Evolutionary conservation across 108 stramenopile genomes (phyloP).

Genomic region (Chaetoceros tenuissimus): DNA sequence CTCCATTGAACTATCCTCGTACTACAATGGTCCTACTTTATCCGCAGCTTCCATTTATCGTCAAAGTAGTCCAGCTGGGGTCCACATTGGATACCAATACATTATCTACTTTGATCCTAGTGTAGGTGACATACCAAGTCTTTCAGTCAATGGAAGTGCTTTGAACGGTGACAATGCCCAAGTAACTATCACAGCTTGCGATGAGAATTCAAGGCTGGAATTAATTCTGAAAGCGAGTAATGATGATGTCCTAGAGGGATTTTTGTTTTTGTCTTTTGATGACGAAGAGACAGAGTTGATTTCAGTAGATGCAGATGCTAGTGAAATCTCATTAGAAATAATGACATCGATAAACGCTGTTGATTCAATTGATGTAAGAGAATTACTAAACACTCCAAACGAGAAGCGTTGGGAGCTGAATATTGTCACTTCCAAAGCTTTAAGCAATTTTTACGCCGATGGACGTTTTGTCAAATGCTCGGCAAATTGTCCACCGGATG

Average conservation of each 20-base stretch:
- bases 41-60: slow-evolving; percentile 22
- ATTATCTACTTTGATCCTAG: slow-evolving; percentile 58
- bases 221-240: slow-evolving; percentile 8
- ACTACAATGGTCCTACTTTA: slow-evolving; percentile 29
- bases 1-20: slow-evolving; percentile 33
- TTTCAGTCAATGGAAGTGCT: slow-evolving; percentile 29
- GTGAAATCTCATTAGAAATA: slow-evolving; percentile 27
- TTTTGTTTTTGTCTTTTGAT: slow-evolving; percentile 39
- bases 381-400: not conserved
- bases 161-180: slow-evolving; percentile 18
- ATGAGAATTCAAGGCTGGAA: slow-evolving; percentile 35
- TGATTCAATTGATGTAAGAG: slow-evolving; percentile 20
- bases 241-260: slow-evolving; percentile 22
- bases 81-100: slow-evolving; percentile 52
- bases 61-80: slow-evolving; percentile 13
- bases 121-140: slow-evolving; percentile 44
- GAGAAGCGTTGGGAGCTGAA: slow-evolving; percentile 7
- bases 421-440: slow-evolving; percentile 11
- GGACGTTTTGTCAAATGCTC: slow-evolving; percentile 22
- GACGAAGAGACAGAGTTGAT: slow-evolving; percentile 30
- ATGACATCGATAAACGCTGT: slow-evolving; percentile 28
- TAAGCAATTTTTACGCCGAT: slow-evolving; percentile 25
- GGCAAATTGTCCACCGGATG: not conserved
- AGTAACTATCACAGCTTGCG: slow-evolving; percentile 36
- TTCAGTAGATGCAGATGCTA: slow-evolving; percentile 18